Evolutionary conservation across 2,329 filamentous ascomycete genomes (phyloP).

Genomic region (Clarireedia paspali): DNA sequence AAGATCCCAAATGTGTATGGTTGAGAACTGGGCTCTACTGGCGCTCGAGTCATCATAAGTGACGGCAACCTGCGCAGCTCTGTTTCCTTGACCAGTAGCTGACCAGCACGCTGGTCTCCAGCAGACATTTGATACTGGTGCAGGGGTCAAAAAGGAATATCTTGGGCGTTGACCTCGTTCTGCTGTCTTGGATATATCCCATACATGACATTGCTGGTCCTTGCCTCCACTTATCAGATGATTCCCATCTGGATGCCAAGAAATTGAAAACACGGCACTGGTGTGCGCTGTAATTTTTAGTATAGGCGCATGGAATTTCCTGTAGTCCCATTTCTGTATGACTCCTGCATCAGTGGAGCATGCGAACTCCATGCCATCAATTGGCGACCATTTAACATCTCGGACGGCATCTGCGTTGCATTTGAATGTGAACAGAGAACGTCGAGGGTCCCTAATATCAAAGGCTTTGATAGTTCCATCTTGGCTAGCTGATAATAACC

Average conservation of each 20-base stretch:
- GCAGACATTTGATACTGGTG: constrained; percentile 49
- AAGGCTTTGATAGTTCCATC: constrained; percentile 57
- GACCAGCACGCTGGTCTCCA: constrained; percentile 62
- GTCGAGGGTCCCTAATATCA: constrained; percentile 45
- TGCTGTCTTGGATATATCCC: constrained; percentile 53
- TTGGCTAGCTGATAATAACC: constrained; percentile 54
- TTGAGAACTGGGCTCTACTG: constrained; percentile 46
- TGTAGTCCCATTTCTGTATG: constrained; percentile 57
- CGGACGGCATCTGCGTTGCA: constrained; percentile 49
- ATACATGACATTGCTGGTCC: constrained; percentile 56
- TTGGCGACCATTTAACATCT: constrained; percentile 59
- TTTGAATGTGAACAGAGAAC: constrained; percentile 39
- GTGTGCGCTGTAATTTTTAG: constrained; percentile 55
- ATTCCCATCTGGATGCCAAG: constrained; percentile 62
- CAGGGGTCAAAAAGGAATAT: constrained; percentile 53
- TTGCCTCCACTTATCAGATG: constrained; percentile 56
- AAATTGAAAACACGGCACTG: constrained; percentile 49
- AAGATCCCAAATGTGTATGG: constrained; percentile 62
- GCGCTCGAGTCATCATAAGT: constrained; percentile 51
- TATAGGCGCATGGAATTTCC: constrained; percentile 44
- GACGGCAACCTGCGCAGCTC: constrained; percentile 55
- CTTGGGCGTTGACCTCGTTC: constrained; percentile 59
- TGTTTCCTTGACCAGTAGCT: constrained; percentile 50
- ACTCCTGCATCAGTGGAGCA: constrained; percentile 56
- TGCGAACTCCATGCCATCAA: constrained; percentile 53